Evolutionary conservation across 2,329 filamentous ascomycete genomes (phyloP), one percentile per base, ranked within the genome.

Genomic region (Dactylellina sp.): DNA sequence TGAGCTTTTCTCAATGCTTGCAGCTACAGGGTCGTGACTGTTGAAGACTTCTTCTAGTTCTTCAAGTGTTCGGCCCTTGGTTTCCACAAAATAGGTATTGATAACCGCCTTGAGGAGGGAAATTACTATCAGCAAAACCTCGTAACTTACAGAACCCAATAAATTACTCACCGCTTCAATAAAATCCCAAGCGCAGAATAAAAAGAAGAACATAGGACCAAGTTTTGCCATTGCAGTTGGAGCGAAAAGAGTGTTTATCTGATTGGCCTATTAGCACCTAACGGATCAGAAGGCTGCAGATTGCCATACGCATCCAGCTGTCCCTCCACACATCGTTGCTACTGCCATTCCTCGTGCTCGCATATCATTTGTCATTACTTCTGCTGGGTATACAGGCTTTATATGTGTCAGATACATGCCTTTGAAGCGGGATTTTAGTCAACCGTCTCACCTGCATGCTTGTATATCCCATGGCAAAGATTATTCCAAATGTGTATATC

Each of bases 151-250:
- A 32, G n/a, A n/a, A n/a, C n/a, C n/a, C n/a, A n/a, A n/a, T n/a
- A n/a, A n/a, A n/a, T n/a, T n/a, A 32, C 84, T 71, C 0, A 77
- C 80, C 4, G 78, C 80, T 72, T 84, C 83, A n/a, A 83, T 77
- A n/a, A 83, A 63, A 49, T 84, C 82, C 83, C 83, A 84, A 61
- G 83, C 82, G 0, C 84, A 80, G 76, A 84, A 83, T 0, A 84
- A 80, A 1, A 84, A 79, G 62, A 84, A 84, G 44, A 84, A 83
- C 71, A 83, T 82, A 71, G 82, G 83, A 0, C 80, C 79, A 40
- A 84, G 84, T 32, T 56, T 56, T 24, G 66, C 71, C 74, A 79
- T 75, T 12, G 78, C 78, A 6, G 77, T 66, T 1, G 78, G 78
- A 0, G 78, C 77, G 1, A 75, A 59, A n/a, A 77, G 79, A 1